Percentiles rank a stretch among this genome's conserved stretches.
phyloP scores from a whole-genome alignment of 495 filamentous ascomycete species.

The Penicillium herquei region DNA sequence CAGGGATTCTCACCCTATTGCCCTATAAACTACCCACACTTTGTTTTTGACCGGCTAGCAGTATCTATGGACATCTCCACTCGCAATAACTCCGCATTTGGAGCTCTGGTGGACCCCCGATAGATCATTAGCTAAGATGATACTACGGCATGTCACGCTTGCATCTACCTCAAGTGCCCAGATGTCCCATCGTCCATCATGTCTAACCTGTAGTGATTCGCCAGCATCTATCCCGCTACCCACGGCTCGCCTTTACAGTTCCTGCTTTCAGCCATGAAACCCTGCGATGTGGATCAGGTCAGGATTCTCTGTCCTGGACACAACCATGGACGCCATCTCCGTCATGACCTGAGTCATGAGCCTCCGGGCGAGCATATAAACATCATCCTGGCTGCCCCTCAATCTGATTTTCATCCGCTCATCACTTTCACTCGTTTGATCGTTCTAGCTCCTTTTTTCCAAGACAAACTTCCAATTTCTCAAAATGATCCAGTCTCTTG shows the following conservation, averaged over 20 bases:
- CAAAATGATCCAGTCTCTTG: constrained; percentile 44
- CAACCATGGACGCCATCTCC: constrained; percentile 30
- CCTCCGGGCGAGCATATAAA: constrained; percentile 32
- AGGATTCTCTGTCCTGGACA: constrained; percentile 29
- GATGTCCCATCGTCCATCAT: constrained; percentile 15
- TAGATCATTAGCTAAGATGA: constrained; percentile 19
- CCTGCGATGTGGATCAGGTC: constrained; percentile 23
- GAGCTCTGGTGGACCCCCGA: constrained; percentile 12
- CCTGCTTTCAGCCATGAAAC: constrained; percentile 26
- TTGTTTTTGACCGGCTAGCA: background rate
- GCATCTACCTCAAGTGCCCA: constrained; percentile 13
- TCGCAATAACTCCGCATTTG: constrained; percentile 32
- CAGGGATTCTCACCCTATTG: no score
- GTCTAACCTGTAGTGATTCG: constrained; percentile 11
- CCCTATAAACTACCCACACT: no score
- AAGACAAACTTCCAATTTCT: constrained; percentile 22
- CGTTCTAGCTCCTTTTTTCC: constrained; percentile 16
- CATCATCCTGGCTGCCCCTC: constrained; percentile 7
- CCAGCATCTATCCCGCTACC: constrained; percentile 20
- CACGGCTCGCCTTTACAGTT: constrained; percentile 17
- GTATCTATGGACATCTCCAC: no score
- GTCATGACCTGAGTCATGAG: constrained; percentile 16
- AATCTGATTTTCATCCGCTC: constrained; percentile 19
- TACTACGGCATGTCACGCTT: constrained; percentile 37
- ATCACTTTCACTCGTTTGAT: constrained; percentile 42